A percentile compares a stretch with the other conserved stretches of the same genome.
Conservation (phyloP, 75 land plant genomes). For the Chamaecyparis obtusa region DNA sequence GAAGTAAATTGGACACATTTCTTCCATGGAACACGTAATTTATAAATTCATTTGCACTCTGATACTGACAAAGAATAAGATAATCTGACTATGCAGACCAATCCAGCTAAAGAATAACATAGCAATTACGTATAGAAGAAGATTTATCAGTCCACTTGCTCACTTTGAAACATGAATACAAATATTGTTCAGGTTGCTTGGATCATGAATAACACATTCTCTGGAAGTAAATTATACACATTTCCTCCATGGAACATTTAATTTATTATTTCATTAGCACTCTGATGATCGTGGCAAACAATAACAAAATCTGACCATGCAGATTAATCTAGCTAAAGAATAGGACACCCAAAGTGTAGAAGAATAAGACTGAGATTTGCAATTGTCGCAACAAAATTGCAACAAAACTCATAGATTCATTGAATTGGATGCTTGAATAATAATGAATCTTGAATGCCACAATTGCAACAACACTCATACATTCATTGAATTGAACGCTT, state of each 20-base stretch:
- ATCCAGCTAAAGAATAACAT: too few species aligned
- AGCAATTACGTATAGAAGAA: too few species aligned
- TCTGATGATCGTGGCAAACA: neutral
- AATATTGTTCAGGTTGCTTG: neutral
- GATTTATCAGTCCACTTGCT: neutral
- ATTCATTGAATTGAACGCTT: neutral
- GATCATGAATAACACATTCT: neutral
- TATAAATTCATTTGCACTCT: too few species aligned
- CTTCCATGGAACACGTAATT: neutral
- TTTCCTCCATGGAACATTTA: neutral
- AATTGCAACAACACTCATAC: neutral
- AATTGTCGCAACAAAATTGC: neutral
- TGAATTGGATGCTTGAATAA: neutral
- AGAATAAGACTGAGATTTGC: neutral
- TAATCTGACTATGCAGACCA: too few species aligned
- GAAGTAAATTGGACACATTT: neutral
- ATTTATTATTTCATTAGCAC: neutral
- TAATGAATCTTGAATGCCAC: neutral
- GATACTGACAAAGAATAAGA: too few species aligned
- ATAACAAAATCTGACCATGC: neutral
- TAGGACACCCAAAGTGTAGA: neutral
- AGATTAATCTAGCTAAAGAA: neutral
- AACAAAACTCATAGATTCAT: neutral
- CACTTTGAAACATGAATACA: neutral
- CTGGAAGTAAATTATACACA: neutral